These are phyloP conservation scores for Apophysomyces ossiformis DNA, from an alignment of 371 early-diverging fungal genomes.

Conservation along the genomic window DNA sequence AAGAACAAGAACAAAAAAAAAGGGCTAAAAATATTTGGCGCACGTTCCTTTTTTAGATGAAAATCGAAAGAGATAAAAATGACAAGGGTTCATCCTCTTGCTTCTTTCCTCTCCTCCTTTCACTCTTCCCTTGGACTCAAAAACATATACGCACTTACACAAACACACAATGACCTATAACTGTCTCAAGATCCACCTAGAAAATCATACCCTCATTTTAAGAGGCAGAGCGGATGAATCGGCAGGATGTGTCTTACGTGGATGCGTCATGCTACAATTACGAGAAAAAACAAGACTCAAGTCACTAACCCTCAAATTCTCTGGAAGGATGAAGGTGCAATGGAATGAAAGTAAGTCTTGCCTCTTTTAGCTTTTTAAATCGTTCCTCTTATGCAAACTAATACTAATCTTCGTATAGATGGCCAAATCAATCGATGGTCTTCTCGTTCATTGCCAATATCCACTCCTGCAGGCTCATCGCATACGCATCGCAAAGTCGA, in stretches of 20 bases:
- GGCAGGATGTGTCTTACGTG: slow-evolving; percentile 13
- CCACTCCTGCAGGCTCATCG: neutral
- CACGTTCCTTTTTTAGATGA: neutral
- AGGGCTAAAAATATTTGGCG: neutral
- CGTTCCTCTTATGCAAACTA: too few species aligned
- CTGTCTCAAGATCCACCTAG: slow-evolving; percentile 17
- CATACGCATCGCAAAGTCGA: slow-evolving; percentile 6
- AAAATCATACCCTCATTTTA: slow-evolving; percentile 15
- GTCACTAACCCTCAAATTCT: slow-evolving; percentile 13
- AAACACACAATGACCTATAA: neutral
- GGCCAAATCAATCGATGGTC: neutral
- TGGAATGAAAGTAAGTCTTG: slow-evolving; percentile 23
- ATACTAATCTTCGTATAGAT: neutral
- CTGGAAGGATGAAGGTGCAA: slow-evolving; percentile 17
- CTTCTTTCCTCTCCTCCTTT: neutral
- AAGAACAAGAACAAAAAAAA: too few species aligned
- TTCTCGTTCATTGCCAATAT: neutral
- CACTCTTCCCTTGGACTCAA: neutral
- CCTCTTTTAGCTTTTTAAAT: neutral
- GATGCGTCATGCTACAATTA: neutral
- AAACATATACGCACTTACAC: too few species aligned
- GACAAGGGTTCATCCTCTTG: neutral
- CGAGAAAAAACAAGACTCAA: slow-evolving; percentile 14
- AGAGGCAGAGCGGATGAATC: slow-evolving; percentile 14
- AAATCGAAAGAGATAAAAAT: neutral